Evolutionary conservation across 331 rosid species (phyloP).

Genomic region (Malus hybrid): DNA sequence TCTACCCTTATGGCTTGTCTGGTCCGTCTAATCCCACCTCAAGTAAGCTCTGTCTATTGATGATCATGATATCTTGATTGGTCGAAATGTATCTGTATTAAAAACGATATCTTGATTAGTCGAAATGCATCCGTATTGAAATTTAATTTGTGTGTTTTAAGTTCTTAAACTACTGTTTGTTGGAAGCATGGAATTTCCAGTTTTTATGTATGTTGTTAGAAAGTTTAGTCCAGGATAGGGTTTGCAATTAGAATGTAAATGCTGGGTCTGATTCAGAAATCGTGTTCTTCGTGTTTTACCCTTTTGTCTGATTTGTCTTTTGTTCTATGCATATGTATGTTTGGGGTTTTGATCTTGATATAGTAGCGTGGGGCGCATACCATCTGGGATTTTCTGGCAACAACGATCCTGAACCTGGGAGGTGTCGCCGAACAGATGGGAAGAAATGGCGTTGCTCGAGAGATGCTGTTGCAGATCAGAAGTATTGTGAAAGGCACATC

Average conservation of each 20-base stretch:
- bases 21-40: conserved; percentile 23
- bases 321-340: background rate
- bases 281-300: conserved; percentile 2
- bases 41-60: conserved; percentile 17
- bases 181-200: background rate
- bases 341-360: background rate
- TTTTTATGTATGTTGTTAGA: background rate
- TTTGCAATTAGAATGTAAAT: background rate
- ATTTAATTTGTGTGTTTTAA: background rate
- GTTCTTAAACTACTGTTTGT: background rate
- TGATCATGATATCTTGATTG: background rate
- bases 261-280: conserved; percentile 7
- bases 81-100: background rate
- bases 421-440: conserved; percentile 52
- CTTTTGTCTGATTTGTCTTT: background rate
- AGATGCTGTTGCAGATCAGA: conserved; percentile 46
- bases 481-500: conserved; percentile 47
- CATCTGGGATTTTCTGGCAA: conserved; percentile 35
- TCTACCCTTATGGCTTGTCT: conserved; percentile 27
- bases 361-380: conserved; percentile 41
- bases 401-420: conserved; percentile 45
- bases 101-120: background rate
- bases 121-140: background rate
- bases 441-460: conserved; percentile 56
- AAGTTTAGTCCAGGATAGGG: background rate